These are phyloP conservation scores for Capsella rubella DNA, from an alignment of 441 rosid species.

Conservation along the genomic window DNA sequence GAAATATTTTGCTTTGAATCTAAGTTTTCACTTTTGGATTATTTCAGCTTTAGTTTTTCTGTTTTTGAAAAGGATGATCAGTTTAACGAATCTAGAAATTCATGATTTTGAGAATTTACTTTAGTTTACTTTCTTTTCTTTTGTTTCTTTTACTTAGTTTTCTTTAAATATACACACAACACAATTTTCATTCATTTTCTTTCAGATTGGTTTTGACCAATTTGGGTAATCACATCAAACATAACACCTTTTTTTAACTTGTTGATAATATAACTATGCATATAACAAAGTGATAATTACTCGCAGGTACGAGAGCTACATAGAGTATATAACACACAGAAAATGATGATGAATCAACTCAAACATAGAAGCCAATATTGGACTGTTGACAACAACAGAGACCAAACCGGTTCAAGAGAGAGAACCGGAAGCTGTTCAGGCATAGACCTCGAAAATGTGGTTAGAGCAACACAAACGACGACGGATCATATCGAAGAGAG, in stretches of 20 bases:
- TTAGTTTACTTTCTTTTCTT: no score
- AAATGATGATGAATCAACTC: slow-evolving; percentile 66
- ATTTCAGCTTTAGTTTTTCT: neutral
- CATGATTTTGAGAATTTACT: neutral
- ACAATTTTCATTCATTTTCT: neutral
- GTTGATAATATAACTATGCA: slow-evolving; percentile 1
- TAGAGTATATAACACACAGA: slow-evolving; percentile 71
- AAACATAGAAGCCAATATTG: slow-evolving; percentile 53
- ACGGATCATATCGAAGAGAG: slow-evolving; percentile 50
- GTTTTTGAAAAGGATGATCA: neutral
- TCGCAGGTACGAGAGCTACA: slow-evolving; percentile 86
- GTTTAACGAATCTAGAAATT: neutral
- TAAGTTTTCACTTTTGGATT: neutral
- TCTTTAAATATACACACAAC: no score
- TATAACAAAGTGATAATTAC: slow-evolving; percentile 10
- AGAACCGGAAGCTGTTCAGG: slow-evolving; percentile 62
- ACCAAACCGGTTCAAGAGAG: slow-evolving; percentile 49
- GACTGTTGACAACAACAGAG: slow-evolving; percentile 41
- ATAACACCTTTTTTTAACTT: neutral
- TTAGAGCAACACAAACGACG: slow-evolving; percentile 40
- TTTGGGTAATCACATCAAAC: slow-evolving; percentile 5
- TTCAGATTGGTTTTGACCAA: neutral
- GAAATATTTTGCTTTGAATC: neutral
- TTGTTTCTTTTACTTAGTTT: neutral
- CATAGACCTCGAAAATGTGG: slow-evolving; percentile 50